Percentiles rank a stretch among this genome's conserved stretches.
phyloP scores from a whole-genome alignment of 306 rosid genomes.

The Quercus cerris region DNA sequence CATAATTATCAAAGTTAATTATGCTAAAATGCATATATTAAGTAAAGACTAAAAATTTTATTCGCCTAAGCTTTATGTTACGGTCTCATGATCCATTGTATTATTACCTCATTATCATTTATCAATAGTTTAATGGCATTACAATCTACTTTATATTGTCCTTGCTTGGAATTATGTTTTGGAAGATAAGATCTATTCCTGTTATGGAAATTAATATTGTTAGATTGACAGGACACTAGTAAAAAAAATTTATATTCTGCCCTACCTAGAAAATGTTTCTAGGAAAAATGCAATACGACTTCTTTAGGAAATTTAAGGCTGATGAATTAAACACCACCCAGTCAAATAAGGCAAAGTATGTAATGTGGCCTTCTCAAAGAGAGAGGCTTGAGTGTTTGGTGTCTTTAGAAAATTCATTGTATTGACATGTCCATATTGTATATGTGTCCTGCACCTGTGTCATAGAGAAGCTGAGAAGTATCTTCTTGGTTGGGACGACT shows the following conservation, averaged over 20 bases:
- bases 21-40: background rate
- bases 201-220: background rate
- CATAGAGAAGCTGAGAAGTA: background rate
- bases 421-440: background rate
- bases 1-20: background rate
- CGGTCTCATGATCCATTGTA: constrained; percentile 13
- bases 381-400: background rate
- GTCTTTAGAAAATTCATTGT: background rate
- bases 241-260: background rate
- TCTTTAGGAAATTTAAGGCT: background rate
- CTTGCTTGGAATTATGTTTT: constrained; percentile 2
- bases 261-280: background rate
- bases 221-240: background rate
- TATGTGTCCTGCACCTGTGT: background rate
- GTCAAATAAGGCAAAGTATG: background rate
- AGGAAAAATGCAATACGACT: background rate
- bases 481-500: background rate
- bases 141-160: constrained; percentile 7
- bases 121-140: constrained; percentile 1
- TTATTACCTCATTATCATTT: background rate
- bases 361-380: background rate
- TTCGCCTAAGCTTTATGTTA: constrained; percentile 8
- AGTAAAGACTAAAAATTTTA: background rate
- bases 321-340: background rate
- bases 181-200: background rate